Evolutionary conservation across 306 rosid species (phyloP), one percentile per base, ranked within the genome.

Genomic region (Luffa acutangula): DNA sequence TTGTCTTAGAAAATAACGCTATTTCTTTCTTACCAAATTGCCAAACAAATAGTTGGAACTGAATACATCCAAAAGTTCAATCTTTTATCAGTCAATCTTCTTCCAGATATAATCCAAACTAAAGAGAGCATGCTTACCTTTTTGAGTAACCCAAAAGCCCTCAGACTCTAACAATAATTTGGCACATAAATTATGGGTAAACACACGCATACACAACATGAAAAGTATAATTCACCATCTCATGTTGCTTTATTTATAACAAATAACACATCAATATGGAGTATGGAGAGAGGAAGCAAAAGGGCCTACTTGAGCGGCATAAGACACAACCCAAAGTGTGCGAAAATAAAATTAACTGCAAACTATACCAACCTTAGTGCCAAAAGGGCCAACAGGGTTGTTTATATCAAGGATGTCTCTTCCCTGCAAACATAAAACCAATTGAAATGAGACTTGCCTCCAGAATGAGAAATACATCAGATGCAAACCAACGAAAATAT

Each of bases 381-480:
- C 87, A 17, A 84, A 84, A 12, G 87, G 87, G 17, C 86, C 87
- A 34, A 75, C 75, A 1, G 89, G 89, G 75, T 72, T 49, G 78
- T 87, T 59, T 48, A 87, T 82, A 70, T 82, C 87, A 66, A 87
- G 87, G 79, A 87, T 41, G 63, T 82, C 71, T 66, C 67, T 77
- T 15, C 87, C 89, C 89, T 86, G 85, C 48, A 72, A 9, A 81
- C 20, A 72, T 72, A 34, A 53, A 36, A 75, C 1, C 33, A 46
- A 60, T 34, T 18, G 33, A 77, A 45, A 79, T 54, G 78, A 53
- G 18, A 79, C 60, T 54, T 49, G 10, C 60, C 4, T 54, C 37
- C 59, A 18, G 12, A 36, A 46, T 72, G 77, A 42, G 53, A 41
- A 17, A 69, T 17, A 72, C 37, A 21, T 46, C 17, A 72, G 36